phyloP scores from a whole-genome alignment of 148 eudicot species.

The Chenopodium quinoa region DNA sequence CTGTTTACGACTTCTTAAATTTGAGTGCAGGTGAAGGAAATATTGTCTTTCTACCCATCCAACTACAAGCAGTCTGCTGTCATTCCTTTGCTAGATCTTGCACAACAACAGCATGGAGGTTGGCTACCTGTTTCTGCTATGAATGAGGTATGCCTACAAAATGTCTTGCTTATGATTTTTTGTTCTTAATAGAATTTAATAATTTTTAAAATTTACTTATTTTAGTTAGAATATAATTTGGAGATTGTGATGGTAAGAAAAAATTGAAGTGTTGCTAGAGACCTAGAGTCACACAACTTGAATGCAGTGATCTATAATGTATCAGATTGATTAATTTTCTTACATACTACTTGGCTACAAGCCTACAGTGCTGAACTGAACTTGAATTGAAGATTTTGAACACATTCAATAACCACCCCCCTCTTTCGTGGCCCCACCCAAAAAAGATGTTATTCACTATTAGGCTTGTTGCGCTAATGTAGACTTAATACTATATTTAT shows the following conservation, averaged over 20 bases:
- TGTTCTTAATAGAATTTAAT: background rate
- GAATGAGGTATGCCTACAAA: slow-evolving; percentile 63
- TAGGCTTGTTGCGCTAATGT: background rate
- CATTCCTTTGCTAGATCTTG: slow-evolving; percentile 94
- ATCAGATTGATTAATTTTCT: background rate
- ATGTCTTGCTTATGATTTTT: background rate
- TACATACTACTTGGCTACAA: background rate
- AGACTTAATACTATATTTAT: background rate
- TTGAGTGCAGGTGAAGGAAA: slow-evolving; percentile 68
- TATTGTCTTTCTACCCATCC: slow-evolving; percentile 83
- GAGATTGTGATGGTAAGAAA: background rate
- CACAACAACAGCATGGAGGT: slow-evolving; percentile 97
- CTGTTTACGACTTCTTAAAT: background rate
- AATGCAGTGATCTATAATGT: background rate
- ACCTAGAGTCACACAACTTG: too few species aligned
- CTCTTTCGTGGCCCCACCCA: background rate
- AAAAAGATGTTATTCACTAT: background rate
- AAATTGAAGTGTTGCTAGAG: background rate
- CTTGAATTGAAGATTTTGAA: background rate
- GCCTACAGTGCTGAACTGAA: background rate
- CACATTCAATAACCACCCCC: background rate
- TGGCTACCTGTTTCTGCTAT: slow-evolving; percentile 99
- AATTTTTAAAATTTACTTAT: too few species aligned
- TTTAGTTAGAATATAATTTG: background rate
- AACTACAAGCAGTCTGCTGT: slow-evolving; percentile 99